Evolutionary conservation across 176 grass and related monocot genomes (phyloP), one percentile per base, ranked within the genome.

Genomic region (Eleusine coracana): DNA sequence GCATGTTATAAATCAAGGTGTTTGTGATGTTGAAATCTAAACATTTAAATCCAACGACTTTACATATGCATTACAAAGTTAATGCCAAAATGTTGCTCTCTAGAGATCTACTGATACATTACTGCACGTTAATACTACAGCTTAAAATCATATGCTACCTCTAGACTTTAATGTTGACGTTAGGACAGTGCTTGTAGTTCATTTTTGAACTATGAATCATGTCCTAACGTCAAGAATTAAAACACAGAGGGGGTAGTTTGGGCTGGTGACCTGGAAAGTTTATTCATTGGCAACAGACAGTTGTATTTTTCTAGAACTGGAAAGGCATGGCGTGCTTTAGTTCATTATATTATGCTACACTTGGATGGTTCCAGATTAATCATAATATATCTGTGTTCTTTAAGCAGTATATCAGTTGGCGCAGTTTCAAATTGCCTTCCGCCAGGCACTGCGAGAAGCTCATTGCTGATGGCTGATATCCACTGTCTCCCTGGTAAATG

Each of bases 351-450:
- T 46, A 1, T 73, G 39, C 50, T 60, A 49, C 15, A 67, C 6
- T 58, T 44, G n/a, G 39, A 29, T 7, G 66, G n/a, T 80, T 27
- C 34, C 20, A 63, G 6, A 70, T 82, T 87, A 21, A 60, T 80
- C 14, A 69, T 59, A 76, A 83, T 81, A 36, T 48, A 21, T 79
- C n/a, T 68, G 18, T 65, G 28, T 48, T 77, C 66, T 80, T 75
- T 86, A 40, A 82, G 67, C 86, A 98, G 95, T 70, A 77, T 90
- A 88, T 95, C 90, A 78, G 86, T 88, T 75, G 95, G 95, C 74
- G 78, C 79, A 79, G 90, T 98, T 75, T 84, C 92, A 82, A 98
- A 98, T 80, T 93, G 88, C 86, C 88, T 87, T 74, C 86, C 95
- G 38, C 84, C 90, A 78, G 73, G 81, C 70, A 40, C 92, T 88